Conservation (phyloP, 371 early-diverging fungal genomes). For the Mortierella sp. region DNA sequence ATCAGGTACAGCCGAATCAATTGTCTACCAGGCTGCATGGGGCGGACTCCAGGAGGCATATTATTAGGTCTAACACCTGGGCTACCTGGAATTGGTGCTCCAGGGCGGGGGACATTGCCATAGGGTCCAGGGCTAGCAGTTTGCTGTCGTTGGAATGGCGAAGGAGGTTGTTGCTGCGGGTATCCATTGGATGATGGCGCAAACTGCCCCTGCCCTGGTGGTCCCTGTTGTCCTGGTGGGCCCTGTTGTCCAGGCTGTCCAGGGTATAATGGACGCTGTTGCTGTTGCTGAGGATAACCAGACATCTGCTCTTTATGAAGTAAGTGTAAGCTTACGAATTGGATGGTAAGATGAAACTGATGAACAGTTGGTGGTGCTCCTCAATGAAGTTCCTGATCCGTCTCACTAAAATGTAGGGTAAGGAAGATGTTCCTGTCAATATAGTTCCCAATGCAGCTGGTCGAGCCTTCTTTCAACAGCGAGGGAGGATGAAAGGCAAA, state of each 20-base stretch:
- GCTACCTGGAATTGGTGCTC: slow-evolving; percentile 22
- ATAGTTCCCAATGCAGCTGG: slow-evolving; percentile 1
- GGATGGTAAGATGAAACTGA: slow-evolving; percentile 12
- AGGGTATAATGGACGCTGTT: slow-evolving; percentile 41
- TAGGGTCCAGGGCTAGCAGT: slow-evolving; percentile 27
- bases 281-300: slow-evolving; percentile 39
- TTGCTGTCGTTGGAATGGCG: slow-evolving; percentile 21
- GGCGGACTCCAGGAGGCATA: slow-evolving; percentile 33
- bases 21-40: slow-evolving; percentile 42
- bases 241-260: slow-evolving; percentile 30
- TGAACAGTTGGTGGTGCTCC: not conserved
- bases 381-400: not conserved
- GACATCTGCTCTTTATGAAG: slow-evolving; percentile 18
- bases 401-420: not conserved
- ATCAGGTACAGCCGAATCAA: not conserved
- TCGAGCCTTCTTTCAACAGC: not conserved
- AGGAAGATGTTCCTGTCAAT: not conserved
- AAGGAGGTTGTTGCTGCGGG: slow-evolving; percentile 30
- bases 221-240: too few relatives aligned
- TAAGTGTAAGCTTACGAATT: not conserved
- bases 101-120: slow-evolving; percentile 36
- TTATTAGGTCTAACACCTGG: slow-evolving; percentile 33
- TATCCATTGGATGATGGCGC: slow-evolving; percentile 31
- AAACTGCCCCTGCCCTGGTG: slow-evolving; percentile 17
- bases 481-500: not conserved